Percentiles rank a stretch among this genome's conserved stretches.
Conservation (phyloP, 352 stramenopile genomes). For the Phytophthora meadii region DNA sequence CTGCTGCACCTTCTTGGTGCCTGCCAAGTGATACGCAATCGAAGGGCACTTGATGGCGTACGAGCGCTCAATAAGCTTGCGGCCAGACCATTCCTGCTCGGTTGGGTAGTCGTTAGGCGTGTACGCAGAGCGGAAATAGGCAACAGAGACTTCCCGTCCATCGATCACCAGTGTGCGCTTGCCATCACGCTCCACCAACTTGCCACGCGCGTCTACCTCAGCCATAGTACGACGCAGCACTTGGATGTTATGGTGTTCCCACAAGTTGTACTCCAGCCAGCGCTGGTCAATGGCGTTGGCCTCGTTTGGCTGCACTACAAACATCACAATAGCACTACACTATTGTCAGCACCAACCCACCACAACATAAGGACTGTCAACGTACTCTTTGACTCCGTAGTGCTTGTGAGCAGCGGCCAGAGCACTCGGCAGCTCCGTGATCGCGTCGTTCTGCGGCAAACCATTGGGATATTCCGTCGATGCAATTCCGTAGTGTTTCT, state of each 20-base stretch:
- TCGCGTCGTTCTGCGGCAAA: constrained; percentile 75
- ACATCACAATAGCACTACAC: constrained; percentile 81
- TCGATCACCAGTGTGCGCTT: constrained; percentile 68
- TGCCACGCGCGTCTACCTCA: constrained; percentile 55
- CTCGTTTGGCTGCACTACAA: constrained; percentile 92
- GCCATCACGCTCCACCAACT: constrained; percentile 42
- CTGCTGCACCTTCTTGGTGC: constrained; percentile 99
- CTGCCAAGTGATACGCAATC: constrained; percentile 96
- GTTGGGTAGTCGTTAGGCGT: constrained; percentile 96
- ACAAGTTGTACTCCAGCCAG: constrained; percentile 93
- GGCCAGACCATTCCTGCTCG: constrained; percentile 90
- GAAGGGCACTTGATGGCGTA: constrained; percentile 96
- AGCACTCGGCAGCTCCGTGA: constrained; percentile 70
- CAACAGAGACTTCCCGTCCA: constrained; percentile 88
- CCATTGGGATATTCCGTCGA: constrained; percentile 45
- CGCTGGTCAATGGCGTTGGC: constrained; percentile 93
- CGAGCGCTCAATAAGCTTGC: constrained; percentile 90
- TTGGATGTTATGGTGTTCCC: constrained; percentile 79
- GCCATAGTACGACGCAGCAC: constrained; percentile 82
- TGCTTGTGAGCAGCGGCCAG: constrained; percentile 71
- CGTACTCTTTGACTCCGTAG: constrained; percentile 76
- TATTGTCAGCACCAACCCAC: constrained; percentile 3
- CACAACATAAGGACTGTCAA: constrained; percentile 11
- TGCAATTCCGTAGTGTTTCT: constrained; percentile 58
- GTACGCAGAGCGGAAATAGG: constrained; percentile 97